phyloP scores from a whole-genome alignment of 805 yeast genomes.

The Trichomonascus vanleenenianus region DNA sequence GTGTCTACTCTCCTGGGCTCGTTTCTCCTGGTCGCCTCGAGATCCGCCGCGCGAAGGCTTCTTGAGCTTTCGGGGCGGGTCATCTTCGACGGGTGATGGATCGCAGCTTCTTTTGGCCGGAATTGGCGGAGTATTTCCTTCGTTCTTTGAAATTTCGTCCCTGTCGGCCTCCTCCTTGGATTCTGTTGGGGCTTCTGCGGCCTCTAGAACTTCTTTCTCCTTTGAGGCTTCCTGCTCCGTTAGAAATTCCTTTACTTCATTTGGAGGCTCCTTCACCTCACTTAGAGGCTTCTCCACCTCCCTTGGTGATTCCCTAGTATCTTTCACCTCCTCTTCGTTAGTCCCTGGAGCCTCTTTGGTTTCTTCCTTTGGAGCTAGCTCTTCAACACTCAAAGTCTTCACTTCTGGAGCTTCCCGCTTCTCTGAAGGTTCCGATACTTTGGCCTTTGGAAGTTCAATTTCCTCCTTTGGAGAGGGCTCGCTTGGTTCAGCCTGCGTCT shows the following conservation, averaged over 20 bases:
- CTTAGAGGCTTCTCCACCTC: too few relatives aligned
- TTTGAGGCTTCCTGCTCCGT: too few relatives aligned
- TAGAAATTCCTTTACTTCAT: too few relatives aligned
- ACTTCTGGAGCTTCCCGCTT: neutral
- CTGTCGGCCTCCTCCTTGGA: too few relatives aligned
- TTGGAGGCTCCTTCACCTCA: too few relatives aligned
- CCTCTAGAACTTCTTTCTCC: neutral
- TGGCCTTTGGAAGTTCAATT: neutral
- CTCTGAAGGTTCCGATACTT: neutral
- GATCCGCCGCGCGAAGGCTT: constrained; percentile 13
- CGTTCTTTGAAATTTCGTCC: neutral
- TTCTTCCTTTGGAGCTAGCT: neutral
- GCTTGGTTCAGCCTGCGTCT: neutral
- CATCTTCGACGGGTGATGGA: neutral
- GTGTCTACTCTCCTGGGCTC: constrained; percentile 10
- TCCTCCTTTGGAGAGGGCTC: neutral
- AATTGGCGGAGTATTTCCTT: too few relatives aligned
- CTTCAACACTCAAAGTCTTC: too few relatives aligned
- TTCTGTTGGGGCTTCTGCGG: too few relatives aligned
- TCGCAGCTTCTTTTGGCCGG: neutral
- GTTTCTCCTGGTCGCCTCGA: constrained; percentile 9
- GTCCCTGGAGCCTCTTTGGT: neutral
- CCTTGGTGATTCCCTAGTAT: too few relatives aligned
- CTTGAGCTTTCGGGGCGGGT: constrained; percentile 14
- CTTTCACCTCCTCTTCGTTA: too few relatives aligned